Conservation (phyloP, 1,139 yeast species). For the Geotrichum cucujoidarum region DNA sequence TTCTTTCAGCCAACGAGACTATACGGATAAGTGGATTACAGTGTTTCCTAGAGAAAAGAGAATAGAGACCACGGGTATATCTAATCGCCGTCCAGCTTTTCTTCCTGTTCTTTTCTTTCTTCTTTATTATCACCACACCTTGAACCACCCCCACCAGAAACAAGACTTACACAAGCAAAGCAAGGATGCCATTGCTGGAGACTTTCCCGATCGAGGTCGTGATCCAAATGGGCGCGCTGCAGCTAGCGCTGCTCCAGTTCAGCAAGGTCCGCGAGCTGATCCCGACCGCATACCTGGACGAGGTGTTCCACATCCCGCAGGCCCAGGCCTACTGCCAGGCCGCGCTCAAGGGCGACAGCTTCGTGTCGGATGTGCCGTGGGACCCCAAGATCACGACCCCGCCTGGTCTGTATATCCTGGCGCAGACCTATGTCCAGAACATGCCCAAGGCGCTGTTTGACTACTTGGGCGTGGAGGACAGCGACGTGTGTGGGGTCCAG, state of each 20-base stretch:
- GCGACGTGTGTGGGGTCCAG: constrained; percentile 34
- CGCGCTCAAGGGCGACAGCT: constrained; percentile 1
- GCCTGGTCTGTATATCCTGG: constrained; percentile 80
- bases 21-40: no score
- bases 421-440: constrained; percentile 46
- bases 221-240: no score
- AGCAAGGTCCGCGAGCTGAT: not conserved
- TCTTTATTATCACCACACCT: no score
- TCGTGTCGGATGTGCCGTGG: constrained; percentile 45
- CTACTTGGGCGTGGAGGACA: not conserved
- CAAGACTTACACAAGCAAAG: no score
- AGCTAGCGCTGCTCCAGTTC: not conserved
- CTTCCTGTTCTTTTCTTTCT: no score
- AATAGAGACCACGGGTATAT: no score
- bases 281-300: constrained; percentile 47
- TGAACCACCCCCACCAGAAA: no score
- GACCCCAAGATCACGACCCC: constrained; percentile 93
- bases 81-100: no score
- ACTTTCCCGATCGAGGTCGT: no score
- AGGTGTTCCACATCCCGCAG: constrained; percentile 79
- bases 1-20: no score
- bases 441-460: not conserved
- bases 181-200: no score
- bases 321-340: constrained; percentile 55
- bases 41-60: no score